Conservation (phyloP, 148 eudicot species). For the Vaccinium darrowii region DNA sequence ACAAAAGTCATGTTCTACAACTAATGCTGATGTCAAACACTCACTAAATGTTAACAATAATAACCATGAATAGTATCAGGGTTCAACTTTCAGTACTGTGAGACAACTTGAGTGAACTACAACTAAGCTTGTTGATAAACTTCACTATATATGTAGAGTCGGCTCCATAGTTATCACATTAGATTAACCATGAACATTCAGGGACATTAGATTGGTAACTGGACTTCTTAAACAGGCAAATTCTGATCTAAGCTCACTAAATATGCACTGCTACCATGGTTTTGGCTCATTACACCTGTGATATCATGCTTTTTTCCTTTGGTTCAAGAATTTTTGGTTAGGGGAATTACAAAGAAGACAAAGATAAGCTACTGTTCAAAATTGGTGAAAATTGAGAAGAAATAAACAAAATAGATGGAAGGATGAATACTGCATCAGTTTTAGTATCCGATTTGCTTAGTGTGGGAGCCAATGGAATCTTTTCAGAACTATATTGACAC, state of each 20-base stretch:
- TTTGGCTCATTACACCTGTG: neutral
- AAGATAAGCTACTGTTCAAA: neutral
- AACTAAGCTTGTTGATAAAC: neutral
- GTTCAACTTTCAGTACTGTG: neutral
- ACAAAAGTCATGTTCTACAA: slow-evolving; percentile 7
- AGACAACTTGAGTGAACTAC: neutral
- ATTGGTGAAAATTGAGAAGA: neutral
- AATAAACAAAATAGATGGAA: neutral
- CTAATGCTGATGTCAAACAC: slow-evolving; percentile 15
- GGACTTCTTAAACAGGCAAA: neutral
- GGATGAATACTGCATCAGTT: neutral
- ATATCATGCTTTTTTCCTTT: neutral
- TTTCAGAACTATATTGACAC: neutral
- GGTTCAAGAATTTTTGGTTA: neutral
- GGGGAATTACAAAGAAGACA: neutral
- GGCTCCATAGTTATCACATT: neutral
- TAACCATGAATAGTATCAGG: neutral
- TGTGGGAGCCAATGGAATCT: neutral
- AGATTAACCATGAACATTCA: neutral
- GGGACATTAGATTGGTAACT: neutral
- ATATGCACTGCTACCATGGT: neutral
- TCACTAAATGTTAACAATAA: neutral
- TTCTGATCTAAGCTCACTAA: neutral
- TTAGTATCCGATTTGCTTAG: neutral
- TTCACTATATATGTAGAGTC: neutral